A percentile compares a stretch with the other conserved stretches of the same genome.
Conservation (phyloP, 345 rosid species). For the Iberis pinnata region DNA sequence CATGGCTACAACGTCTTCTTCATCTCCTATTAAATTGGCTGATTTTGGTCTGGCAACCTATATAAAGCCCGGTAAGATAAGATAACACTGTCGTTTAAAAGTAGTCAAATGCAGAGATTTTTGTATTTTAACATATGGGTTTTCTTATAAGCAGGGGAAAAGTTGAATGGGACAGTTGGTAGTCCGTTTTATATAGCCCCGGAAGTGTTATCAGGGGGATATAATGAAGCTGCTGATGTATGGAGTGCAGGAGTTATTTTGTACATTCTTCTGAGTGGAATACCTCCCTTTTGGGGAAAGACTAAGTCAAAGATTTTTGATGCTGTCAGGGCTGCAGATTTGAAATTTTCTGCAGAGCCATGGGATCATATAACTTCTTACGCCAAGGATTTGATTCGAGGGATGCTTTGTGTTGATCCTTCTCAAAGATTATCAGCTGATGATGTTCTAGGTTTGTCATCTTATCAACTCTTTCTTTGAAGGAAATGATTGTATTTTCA, state of each 20-base stretch:
- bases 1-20: constrained; percentile 48
- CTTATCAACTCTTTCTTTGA: neutral
- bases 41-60: constrained; percentile 74
- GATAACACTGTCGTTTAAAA: neutral
- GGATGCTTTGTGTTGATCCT: constrained; percentile 72
- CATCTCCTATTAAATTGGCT: constrained; percentile 62
- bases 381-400: constrained; percentile 55
- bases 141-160: constrained; percentile 41
- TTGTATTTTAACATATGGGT: constrained; percentile 14
- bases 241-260: too few species aligned
- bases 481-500: neutral
- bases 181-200: constrained; percentile 78
- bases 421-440: constrained; percentile 57
- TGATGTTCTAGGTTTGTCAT: constrained; percentile 52
- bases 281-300: constrained; percentile 49
- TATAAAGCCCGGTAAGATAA: constrained; percentile 47
- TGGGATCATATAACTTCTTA: constrained; percentile 59
- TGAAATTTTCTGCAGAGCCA: constrained; percentile 54
- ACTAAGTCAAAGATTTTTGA: constrained; percentile 75
- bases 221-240: constrained; percentile 65
- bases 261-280: too few species aligned
- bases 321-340: constrained; percentile 74
- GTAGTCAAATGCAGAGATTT: neutral
- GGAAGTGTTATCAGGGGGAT: constrained; percentile 61
- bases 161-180: constrained; percentile 56